Conservation (phyloP, 2,329 filamentous ascomycete species). For the Didymella pomorum region DNA sequence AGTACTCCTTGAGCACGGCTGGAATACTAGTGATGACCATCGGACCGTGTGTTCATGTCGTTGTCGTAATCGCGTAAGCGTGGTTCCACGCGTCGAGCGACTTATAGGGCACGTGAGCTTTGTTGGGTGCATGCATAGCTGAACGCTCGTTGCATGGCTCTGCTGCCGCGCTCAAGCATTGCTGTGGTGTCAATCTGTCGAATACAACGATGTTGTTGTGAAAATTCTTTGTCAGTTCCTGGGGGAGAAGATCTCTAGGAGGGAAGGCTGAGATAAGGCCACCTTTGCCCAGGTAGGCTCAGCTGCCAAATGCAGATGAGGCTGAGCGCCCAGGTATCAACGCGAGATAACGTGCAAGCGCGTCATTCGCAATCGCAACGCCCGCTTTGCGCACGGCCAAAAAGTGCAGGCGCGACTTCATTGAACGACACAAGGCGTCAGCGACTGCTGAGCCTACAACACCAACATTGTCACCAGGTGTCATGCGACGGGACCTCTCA, state of each 20-base stretch:
- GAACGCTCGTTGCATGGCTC: not conserved
- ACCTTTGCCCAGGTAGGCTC: too few relatives aligned
- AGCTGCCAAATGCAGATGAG: not conserved
- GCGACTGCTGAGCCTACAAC: conserved; percentile 1
- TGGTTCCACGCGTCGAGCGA: not conserved
- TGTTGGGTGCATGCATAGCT: not conserved
- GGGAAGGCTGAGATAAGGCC: not conserved
- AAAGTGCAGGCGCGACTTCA: conserved; percentile 15
- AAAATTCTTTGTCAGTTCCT: too few relatives aligned
- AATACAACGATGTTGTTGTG: not conserved
- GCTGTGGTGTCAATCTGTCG: not conserved
- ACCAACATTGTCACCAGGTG: not conserved
- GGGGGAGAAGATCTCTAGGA: too few relatives aligned
- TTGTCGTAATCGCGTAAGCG: not conserved
- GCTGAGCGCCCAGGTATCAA: not conserved
- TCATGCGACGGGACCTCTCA: not conserved
- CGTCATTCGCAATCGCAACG: conserved; percentile 7
- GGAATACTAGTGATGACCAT: not conserved
- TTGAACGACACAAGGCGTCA: conserved; percentile 5
- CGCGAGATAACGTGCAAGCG: conserved; percentile 11
- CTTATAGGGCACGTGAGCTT: not conserved
- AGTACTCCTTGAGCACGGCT: not conserved
- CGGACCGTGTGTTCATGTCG: not conserved
- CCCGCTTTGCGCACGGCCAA: conserved; percentile 8
- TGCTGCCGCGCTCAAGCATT: not conserved